Evolutionary conservation across 2,329 filamentous ascomycete species (phyloP).

Genomic region (Fusarium duplospermum): DNA sequence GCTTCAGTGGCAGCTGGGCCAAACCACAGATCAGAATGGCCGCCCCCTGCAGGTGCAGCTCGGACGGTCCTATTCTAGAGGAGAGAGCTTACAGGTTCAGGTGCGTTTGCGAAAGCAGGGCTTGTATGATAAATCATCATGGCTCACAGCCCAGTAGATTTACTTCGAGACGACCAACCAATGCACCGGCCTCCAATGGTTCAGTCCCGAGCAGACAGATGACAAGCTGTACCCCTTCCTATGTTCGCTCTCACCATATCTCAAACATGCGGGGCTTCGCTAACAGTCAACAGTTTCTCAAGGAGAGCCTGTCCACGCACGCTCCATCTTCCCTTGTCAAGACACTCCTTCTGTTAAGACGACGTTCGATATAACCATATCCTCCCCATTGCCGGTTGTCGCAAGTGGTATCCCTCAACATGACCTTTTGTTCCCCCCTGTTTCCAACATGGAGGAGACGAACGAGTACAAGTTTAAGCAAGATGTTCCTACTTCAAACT

Average conservation of each 20-base stretch:
- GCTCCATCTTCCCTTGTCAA: background rate
- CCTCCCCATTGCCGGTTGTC: background rate
- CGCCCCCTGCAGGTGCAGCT: background rate
- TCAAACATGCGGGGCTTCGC: background rate
- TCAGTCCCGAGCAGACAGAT: background rate
- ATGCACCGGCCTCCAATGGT: background rate
- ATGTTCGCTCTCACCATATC: background rate
- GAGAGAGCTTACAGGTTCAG: background rate
- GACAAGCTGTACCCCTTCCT: background rate
- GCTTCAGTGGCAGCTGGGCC: background rate
- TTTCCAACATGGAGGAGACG: background rate
- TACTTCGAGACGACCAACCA: background rate
- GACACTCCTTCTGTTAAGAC: background rate
- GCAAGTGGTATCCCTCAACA: background rate
- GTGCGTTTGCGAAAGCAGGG: background rate
- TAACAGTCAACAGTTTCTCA: background rate
- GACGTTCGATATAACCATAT: background rate
- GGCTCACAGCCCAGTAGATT: background rate
- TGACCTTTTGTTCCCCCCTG: background rate
- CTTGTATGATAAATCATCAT: too few relatives aligned
- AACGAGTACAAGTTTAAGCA: background rate
- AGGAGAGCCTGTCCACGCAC: background rate
- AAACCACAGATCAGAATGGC: background rate
- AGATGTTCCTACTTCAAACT: background rate
- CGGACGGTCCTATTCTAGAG: background rate